Base-by-base conservation (phyloP, 371 early-diverging fungal species). In the Batkoa obscura region DNA sequence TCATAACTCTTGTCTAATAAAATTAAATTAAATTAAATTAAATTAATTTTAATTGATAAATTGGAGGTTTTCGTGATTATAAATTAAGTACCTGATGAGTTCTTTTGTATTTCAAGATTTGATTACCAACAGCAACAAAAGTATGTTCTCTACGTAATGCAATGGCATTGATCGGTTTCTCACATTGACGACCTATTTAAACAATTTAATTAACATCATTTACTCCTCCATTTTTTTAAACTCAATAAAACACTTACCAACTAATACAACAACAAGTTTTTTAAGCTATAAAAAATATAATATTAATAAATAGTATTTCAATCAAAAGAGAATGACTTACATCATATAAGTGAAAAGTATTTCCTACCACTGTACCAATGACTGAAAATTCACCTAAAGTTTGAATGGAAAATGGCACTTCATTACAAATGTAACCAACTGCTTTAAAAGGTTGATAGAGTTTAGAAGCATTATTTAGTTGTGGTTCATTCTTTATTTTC, bases 361-460 rank as follows among this genome's bases (percentile, higher is more conserved):
- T 69, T 5, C 90, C 94, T 38, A 93, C 80, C 34, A 81, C 76
- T 9, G 89, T 80, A 2, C 91, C 89, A 45, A 91, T 62, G 59
- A 87, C 88, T 51, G 77, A 78, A 10, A 76, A 72, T 43, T 81
- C 71, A 1, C 95, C 94, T 45, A 78, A 71, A 46, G 76, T 72
- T 69, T 90, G 88, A 50, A 94, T 68, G 32, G 74, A 70, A 65
- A 88, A 77, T 12, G 90, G 83, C 30, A 82, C 63, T 47, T 84
- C 81, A 58, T 80, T 79, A 58, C 88, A 81, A 35, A 92, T 78
- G 67, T 88, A 86, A 38, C 95, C 93, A 37, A 94, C 72, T 2
- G 91, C 88, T 59, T 91, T 72, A 68, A 86, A 91, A 38, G 90
- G 89, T 48, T 78, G 78, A 62, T 79, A 90, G 50, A 88, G 71